Evolutionary conservation across 1,139 yeast species (phyloP).

Genomic region (Taphrina populina): DNA sequence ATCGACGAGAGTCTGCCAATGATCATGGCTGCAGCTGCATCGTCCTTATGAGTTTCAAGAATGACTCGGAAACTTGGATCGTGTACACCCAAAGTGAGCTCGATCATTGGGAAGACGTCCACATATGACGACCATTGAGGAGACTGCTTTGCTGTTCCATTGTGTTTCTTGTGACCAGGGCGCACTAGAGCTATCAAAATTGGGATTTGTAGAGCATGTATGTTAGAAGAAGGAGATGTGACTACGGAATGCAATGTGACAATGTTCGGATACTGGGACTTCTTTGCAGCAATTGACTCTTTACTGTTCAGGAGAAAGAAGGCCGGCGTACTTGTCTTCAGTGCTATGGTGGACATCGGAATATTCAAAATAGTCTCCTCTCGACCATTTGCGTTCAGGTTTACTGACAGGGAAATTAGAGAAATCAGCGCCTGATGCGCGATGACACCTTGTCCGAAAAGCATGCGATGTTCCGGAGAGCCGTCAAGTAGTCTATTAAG

Average conservation of each 20-base stretch:
- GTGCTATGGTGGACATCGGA: conserved; percentile 47
- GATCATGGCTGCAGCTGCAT: conserved; percentile 21
- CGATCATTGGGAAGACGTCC: not conserved
- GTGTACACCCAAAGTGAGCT: conserved; percentile 17
- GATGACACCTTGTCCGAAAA: conserved; percentile 44
- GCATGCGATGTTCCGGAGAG: conserved; percentile 48
- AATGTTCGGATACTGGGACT: conserved; percentile 38
- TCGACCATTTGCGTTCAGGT: conserved; percentile 41
- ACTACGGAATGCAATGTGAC: conserved; percentile 45
- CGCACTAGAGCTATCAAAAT: conserved; percentile 13
- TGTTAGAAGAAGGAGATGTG: conserved; percentile 47
- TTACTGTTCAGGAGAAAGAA: conserved; percentile 42
- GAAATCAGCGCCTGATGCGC: conserved; percentile 50
- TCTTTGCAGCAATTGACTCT: conserved; percentile 41
- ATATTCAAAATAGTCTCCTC: conserved; percentile 48
- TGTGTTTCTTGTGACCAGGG: conserved; percentile 6
- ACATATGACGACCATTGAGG: not conserved
- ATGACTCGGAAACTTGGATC: conserved; percentile 29
- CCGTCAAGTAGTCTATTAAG: conserved; percentile 47
- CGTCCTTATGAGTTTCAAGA: conserved; percentile 2
- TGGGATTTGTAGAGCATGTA: conserved; percentile 11
- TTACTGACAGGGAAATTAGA: conserved; percentile 46
- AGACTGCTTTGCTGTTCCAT: not conserved
- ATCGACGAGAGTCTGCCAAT: conserved; percentile 13
- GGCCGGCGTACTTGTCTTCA: conserved; percentile 47